Evolutionary conservation across 163 green algal species (phyloP), one percentile per base, ranked within the genome.

Genomic region (Scenedesmus sp.): DNA sequence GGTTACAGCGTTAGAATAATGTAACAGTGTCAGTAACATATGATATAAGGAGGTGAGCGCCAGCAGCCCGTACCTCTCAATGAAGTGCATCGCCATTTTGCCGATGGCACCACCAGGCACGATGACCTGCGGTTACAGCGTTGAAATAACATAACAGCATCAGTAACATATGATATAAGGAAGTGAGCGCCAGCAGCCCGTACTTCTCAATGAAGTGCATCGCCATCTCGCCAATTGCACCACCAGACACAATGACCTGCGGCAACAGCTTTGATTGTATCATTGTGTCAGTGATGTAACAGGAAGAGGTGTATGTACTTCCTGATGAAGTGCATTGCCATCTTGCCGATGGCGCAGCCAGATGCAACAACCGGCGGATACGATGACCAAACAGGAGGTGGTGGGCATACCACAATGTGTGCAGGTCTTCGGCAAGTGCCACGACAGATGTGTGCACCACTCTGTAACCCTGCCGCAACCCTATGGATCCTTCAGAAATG

Each of bases 71-170:
- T 97, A 97, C 94, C 98, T 98, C 91, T 99, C 98, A 3, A 99
- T 94, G 92, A 99, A 99, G 96, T 99, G 98, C 94, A 99, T 95
- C 23, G 98, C 98, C 97, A 99, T 99, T 93, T 99, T 98, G 23
- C 98, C 98, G 93, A 99, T 97, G 56, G 95, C 93, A 34, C 94
- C 92, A 67, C 98, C 98, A 77, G 95, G 96, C 64, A 99, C 94
- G 20, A 99, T 96, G 57, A 96, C 92, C 82, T 94, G 94, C 56
- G 83, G 34, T 34, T 9, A 20, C 20, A 52, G 73, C 18, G 73
- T 52, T 54, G 34, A 15, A 15, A 70, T 12, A 15, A 12, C 54
- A 20, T 8, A 46, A 52, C 34, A n/a, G 76, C 8, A 7, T 54
- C 9, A 82, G 74, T 46, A 46, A 46, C 34, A 46, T 46, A 46